Evolutionary conservation across 2,329 filamentous ascomycete species (phyloP).

Genomic region (Claviceps humidiphila): DNA sequence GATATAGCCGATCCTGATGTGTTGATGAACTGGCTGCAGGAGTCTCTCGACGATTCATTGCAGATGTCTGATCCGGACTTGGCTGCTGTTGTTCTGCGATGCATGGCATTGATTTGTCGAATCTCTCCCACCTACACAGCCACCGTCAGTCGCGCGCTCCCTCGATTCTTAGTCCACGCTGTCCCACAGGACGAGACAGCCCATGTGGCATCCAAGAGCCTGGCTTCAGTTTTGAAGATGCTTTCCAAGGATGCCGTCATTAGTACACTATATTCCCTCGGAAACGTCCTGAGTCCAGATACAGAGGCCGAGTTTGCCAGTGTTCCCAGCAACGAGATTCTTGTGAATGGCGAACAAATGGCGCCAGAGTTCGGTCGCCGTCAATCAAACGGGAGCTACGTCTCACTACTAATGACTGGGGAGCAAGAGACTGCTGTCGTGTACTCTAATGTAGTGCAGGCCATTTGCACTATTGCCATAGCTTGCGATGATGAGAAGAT

Average conservation of each 20-base stretch:
- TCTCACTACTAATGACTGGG: slow-evolving; percentile 61
- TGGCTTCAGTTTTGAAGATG: slow-evolving; percentile 68
- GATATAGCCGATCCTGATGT: slow-evolving; percentile 67
- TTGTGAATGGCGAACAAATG: slow-evolving; percentile 23
- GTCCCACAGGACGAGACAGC: slow-evolving; percentile 57
- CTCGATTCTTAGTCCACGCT: slow-evolving; percentile 79
- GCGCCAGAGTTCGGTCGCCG: slow-evolving; percentile 37
- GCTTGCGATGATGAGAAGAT: slow-evolving; percentile 82
- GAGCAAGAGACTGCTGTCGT: slow-evolving; percentile 69
- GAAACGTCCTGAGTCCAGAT: slow-evolving; percentile 78
- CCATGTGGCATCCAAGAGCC: slow-evolving; percentile 64
- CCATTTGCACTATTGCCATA: slow-evolving; percentile 79
- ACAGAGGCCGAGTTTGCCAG: slow-evolving; percentile 42
- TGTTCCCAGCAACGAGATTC: slow-evolving; percentile 31
- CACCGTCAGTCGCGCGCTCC: slow-evolving; percentile 63
- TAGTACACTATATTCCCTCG: slow-evolving; percentile 89
- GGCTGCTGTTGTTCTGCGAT: slow-evolving; percentile 65
- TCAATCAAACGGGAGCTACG: slow-evolving; percentile 57
- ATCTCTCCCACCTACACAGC: slow-evolving; percentile 61
- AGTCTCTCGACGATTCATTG: slow-evolving; percentile 60
- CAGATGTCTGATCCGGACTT: slow-evolving; percentile 74
- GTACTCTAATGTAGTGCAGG: slow-evolving; percentile 83
- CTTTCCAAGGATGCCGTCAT: slow-evolving; percentile 89
- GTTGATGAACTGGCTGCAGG: slow-evolving; percentile 75
- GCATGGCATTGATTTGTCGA: slow-evolving; percentile 69